Evolutionary conservation across 768 basidiomycete genomes (phyloP).

Genomic region (Amanita rimosa): DNA sequence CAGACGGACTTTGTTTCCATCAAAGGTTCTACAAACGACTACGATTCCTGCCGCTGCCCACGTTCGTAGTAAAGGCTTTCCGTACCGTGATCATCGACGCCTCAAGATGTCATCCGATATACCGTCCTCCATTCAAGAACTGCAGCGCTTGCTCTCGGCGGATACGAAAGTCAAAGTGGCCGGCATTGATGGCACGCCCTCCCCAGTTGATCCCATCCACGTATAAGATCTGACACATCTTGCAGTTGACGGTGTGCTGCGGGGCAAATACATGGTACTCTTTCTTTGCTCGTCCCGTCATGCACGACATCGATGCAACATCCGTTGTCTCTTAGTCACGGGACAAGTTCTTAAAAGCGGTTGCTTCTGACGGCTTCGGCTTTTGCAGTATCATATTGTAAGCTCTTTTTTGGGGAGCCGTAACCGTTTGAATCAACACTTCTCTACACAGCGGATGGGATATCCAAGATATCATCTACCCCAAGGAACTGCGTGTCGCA

Average conservation of each 20-base stretch:
- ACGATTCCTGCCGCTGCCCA: too few relatives aligned
- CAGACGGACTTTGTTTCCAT: too few relatives aligned
- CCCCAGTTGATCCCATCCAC: too few relatives aligned
- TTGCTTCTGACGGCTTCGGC: conserved; percentile 73
- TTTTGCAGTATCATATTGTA: conserved; percentile 93
- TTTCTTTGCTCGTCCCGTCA: background rate
- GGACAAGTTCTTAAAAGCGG: conserved; percentile 81
- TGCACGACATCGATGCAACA: background rate
- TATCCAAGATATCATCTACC: conserved; percentile 81
- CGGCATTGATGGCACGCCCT: conserved; percentile 49
- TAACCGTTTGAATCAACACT: background rate
- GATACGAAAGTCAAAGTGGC: conserved; percentile 92
- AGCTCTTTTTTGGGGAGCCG: conserved; percentile 21
- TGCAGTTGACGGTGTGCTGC: conserved; percentile 82
- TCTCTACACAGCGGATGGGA: conserved; percentile 64
- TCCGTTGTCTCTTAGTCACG: conserved; percentile 47
- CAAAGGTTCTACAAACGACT: too few relatives aligned
- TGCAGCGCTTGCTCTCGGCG: too few relatives aligned
- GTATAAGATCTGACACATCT: background rate
- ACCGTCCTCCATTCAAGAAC: too few relatives aligned
- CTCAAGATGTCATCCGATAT: too few relatives aligned
- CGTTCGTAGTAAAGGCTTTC: too few relatives aligned
- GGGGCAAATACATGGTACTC: conserved; percentile 86
- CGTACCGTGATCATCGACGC: too few relatives aligned
- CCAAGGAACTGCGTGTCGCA: conserved; percentile 78